Evolutionary conservation across 129 eudicot species (phyloP).

Genomic region (Calendula officinalis): DNA sequence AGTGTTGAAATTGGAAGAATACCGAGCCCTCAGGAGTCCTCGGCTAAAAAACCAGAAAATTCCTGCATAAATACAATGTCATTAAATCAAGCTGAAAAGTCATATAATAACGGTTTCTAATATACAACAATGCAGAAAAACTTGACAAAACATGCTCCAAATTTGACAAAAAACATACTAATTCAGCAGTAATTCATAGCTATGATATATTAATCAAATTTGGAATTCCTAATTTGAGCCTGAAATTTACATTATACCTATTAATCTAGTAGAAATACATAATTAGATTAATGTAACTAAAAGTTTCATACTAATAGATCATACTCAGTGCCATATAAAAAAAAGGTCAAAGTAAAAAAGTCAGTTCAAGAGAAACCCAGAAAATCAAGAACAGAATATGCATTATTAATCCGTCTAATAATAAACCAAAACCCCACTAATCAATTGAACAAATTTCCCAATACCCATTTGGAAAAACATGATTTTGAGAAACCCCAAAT

Average conservation of each 20-base stretch:
- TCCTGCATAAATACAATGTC: conserved; percentile 22
- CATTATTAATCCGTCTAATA: conserved; percentile 16
- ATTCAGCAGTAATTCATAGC: neutral
- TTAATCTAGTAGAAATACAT: neutral
- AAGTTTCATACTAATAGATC: conserved; percentile 8
- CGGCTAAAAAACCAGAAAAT: conserved; percentile 12
- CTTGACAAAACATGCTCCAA: neutral
- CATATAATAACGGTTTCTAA: conserved; percentile 7
- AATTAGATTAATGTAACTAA: conserved; percentile 13
- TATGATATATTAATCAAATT: conserved; percentile 3
- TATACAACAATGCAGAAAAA: neutral
- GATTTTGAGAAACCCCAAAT: conserved; percentile 27
- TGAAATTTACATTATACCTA: neutral
- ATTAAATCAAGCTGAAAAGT: conserved; percentile 11
- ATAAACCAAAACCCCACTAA: conserved; percentile 11
- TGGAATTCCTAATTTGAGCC: neutral
- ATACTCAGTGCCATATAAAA: conserved; percentile 1
- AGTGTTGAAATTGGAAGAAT: conserved; percentile 18
- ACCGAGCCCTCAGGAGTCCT: conserved; percentile 20
- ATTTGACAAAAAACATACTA: conserved; percentile 1
- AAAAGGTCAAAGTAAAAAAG: neutral
- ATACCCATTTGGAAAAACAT: conserved; percentile 8
- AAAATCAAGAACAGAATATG: conserved; percentile 32
- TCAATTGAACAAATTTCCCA: neutral
- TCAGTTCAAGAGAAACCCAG: conserved; percentile 18